Evolutionary conservation across 2,329 filamentous ascomycete genomes (phyloP).

Genomic region (Pezicula rhizophila): DNA sequence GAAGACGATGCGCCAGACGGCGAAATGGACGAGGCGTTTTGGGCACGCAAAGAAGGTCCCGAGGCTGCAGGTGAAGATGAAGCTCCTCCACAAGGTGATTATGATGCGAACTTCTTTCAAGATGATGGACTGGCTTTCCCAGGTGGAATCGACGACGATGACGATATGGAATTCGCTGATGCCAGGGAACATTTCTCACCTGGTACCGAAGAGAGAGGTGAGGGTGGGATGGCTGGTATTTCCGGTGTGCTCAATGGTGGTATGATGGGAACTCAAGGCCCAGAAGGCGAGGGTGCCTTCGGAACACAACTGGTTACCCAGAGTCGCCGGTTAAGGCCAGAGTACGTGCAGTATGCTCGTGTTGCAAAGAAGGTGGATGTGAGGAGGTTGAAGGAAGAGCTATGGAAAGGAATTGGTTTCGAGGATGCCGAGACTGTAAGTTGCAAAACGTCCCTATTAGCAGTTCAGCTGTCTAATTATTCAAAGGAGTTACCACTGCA

Average conservation of each 20-base stretch:
- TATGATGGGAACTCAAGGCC: constrained; percentile 32
- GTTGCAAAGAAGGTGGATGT: constrained; percentile 69
- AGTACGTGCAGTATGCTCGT: constrained; percentile 65
- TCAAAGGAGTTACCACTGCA: constrained; percentile 17
- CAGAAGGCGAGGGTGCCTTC: constrained; percentile 39
- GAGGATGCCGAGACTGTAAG: constrained; percentile 44
- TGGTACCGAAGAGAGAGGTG: constrained; percentile 40
- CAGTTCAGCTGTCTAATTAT: constrained; percentile 8
- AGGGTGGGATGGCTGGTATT: constrained; percentile 40
- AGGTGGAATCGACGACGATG: constrained; percentile 54
- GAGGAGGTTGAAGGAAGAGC: constrained; percentile 60
- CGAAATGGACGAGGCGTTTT: constrained; percentile 93
- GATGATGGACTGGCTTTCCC: constrained; percentile 72
- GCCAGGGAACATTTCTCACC: constrained; percentile 75
- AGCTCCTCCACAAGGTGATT: constrained; percentile 64
- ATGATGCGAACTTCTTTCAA: constrained; percentile 96
- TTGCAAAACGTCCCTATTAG: constrained; percentile 1
- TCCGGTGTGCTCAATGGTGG: constrained; percentile 46
- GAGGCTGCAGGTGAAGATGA: constrained; percentile 46
- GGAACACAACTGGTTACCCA: constrained; percentile 64
- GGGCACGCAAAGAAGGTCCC: constrained; percentile 65
- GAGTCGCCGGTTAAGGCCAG: constrained; percentile 55
- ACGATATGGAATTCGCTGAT: constrained; percentile 72
- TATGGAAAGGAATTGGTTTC: constrained; percentile 62
- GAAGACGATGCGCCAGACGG: constrained; percentile 57